These are phyloP conservation scores for Boletus huronensis DNA, from an alignment of 768 basidiomycete species.

Conservation along the genomic window DNA sequence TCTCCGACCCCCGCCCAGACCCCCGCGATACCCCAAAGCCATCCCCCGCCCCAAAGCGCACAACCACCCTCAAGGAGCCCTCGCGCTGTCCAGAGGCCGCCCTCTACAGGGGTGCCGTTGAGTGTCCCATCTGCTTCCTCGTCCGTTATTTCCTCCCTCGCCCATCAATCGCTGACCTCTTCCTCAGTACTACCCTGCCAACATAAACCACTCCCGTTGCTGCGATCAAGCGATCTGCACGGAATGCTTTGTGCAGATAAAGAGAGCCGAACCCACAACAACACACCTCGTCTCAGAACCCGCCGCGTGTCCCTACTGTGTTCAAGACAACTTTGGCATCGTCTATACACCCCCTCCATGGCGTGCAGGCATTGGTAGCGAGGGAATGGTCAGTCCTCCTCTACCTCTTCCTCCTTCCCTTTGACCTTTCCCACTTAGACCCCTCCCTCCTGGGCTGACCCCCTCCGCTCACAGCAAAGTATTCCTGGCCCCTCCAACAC, in stretches of 20 bases:
- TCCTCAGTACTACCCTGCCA: slow-evolving; percentile 88
- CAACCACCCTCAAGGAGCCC: slow-evolving; percentile 59
- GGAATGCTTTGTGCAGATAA: slow-evolving; percentile 99
- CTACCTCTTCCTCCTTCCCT: neutral
- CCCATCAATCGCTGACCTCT: slow-evolving; percentile 22
- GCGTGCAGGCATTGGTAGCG: slow-evolving; percentile 76
- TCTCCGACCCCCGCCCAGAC: slow-evolving; percentile 38
- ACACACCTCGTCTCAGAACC: slow-evolving; percentile 96
- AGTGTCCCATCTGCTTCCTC: slow-evolving; percentile 98
- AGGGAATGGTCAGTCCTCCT: slow-evolving; percentile 54
- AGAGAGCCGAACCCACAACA: slow-evolving; percentile 89
- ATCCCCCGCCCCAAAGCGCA: slow-evolving; percentile 46
- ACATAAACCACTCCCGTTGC: slow-evolving; percentile 96
- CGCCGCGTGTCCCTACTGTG: slow-evolving; percentile 95
- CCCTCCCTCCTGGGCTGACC: slow-evolving; percentile 51
- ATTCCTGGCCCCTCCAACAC: slow-evolving; percentile 38
- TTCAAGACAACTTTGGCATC: slow-evolving; percentile 95
- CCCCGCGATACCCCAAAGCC: slow-evolving; percentile 22
- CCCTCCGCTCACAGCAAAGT: slow-evolving; percentile 44
- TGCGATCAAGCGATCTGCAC: slow-evolving; percentile 99
- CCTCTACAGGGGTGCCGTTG: slow-evolving; percentile 79
- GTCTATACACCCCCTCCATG: slow-evolving; percentile 81
- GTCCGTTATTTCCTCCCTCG: slow-evolving; percentile 46
- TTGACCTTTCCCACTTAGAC: slow-evolving; percentile 26
- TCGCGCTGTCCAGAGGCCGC: slow-evolving; percentile 66